A percentile compares a stretch with the other conserved stretches of the same genome.
Evolutionary conservation across 2,329 filamentous ascomycete species (phyloP).

Genomic region (Trichoderma breve): DNA sequence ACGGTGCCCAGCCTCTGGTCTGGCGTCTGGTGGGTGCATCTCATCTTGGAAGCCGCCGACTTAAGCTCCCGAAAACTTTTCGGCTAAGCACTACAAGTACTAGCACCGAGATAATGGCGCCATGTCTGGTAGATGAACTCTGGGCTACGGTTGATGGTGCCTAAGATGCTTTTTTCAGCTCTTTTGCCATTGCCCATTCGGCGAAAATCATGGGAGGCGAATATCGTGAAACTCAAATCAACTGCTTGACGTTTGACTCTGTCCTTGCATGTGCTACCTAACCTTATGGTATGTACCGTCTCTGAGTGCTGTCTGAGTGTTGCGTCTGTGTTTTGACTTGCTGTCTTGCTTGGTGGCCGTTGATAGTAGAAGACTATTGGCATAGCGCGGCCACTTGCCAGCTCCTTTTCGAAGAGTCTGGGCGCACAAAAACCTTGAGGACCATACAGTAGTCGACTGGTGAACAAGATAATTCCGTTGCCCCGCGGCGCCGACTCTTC

Average conservation of each 20-base stretch:
- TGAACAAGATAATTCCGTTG: neutral
- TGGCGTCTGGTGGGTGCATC: neutral
- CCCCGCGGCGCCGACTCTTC: neutral
- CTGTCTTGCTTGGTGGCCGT: neutral
- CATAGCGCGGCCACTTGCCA: neutral
- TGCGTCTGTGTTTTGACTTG: neutral
- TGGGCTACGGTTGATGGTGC: neutral
- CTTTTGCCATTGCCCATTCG: neutral
- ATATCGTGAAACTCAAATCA: constrained; percentile 6
- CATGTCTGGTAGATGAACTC: constrained; percentile 1
- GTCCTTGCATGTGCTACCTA: neutral
- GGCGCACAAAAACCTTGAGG: neutral
- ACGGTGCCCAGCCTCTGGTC: neutral
- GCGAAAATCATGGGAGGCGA: neutral
- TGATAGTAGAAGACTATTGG: neutral
- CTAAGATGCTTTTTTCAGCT: constrained; percentile 6
- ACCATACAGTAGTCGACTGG: neutral
- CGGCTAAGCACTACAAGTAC: constrained; percentile 1
- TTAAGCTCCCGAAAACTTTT: constrained; percentile 18
- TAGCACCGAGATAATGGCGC: constrained; percentile 5
- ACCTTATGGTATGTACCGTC: neutral
- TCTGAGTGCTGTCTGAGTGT: neutral
- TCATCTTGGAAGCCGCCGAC: constrained; percentile 10
- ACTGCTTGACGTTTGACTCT: neutral
- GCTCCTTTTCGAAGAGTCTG: neutral